A percentile compares a stretch with the other conserved stretches of the same genome.
phyloP scores from a whole-genome alignment of 768 basidiomycete species.

The Mycena capillaripes region DNA sequence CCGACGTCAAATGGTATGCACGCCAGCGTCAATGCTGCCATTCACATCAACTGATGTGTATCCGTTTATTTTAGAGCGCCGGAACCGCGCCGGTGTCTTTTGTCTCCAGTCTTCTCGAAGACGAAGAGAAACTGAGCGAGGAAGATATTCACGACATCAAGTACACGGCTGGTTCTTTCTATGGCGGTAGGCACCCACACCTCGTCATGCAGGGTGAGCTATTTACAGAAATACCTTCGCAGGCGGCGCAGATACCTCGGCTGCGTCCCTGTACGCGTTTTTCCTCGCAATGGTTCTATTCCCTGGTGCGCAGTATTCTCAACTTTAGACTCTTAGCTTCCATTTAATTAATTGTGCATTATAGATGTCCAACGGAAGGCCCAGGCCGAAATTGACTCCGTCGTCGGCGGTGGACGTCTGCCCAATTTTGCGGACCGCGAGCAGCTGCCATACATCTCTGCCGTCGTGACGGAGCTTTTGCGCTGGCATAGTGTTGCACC shows the following conservation, averaged over 20 bases:
- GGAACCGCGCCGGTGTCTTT: conserved; percentile 60
- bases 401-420: conserved; percentile 53
- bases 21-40: no score
- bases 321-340: not conserved
- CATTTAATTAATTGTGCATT: conserved; percentile 27
- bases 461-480: conserved; percentile 61
- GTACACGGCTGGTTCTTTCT: conserved; percentile 60
- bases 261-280: conserved; percentile 60
- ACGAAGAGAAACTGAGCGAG: conserved; percentile 47
- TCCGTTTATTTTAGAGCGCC: conserved; percentile 46
- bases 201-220: not conserved
- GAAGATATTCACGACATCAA: conserved; percentile 57
- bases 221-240: not conserved
- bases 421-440: conserved; percentile 57
- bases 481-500: conserved; percentile 65
- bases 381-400: conserved; percentile 65
- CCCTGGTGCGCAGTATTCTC: conserved; percentile 42
- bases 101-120: conserved; percentile 56
- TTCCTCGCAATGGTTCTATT: conserved; percentile 62
- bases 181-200: conserved; percentile 51
- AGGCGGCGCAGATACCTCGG: conserved; percentile 68
- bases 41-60: conserved; percentile 6
- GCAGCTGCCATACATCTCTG: conserved; percentile 63
- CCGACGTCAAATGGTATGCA: conserved; percentile 60
- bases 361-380: conserved; percentile 65